These are phyloP conservation scores for Tricholoma saponaceum DNA, from an alignment of 768 basidiomycete genomes.

Conservation along the genomic window DNA sequence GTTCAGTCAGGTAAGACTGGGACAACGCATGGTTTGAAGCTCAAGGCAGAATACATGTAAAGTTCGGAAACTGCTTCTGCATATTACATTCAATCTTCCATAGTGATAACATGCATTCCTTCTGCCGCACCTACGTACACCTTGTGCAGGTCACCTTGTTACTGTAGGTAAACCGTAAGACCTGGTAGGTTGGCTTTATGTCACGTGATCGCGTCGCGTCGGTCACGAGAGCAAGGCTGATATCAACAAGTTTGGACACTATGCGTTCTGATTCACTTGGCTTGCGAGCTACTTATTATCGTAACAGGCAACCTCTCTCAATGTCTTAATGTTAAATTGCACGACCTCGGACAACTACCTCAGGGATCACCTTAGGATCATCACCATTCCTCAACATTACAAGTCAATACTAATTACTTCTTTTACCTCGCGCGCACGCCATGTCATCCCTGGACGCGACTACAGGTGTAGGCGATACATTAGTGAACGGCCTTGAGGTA, in stretches of 20 bases:
- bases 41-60: conserved; percentile 3
- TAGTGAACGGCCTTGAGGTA: conserved; percentile 19
- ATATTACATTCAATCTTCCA: too few species aligned
- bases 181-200: too few species aligned
- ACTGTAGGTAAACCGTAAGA: too few species aligned
- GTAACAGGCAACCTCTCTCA: neutral
- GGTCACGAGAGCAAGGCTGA: neutral
- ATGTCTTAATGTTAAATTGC: neutral
- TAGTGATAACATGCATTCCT: too few species aligned
- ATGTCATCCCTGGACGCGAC: neutral
- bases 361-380: neutral
- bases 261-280: too few species aligned
- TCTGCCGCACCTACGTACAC: too few species aligned
- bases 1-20: conserved; percentile 22
- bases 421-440: neutral
- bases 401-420: too few species aligned
- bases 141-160: too few species aligned
- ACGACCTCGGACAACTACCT: neutral
- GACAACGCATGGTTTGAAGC: conserved; percentile 17
- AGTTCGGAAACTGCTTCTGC: neutral
- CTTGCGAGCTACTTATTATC: neutral
- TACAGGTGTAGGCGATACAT: conserved; percentile 1
- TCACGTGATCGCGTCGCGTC: neutral
- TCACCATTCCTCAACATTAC: neutral
- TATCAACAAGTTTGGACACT: too few species aligned